Base-by-base conservation (phyloP, 768 basidiomycete species). In the Pleurotus tuber-regium region DNA sequence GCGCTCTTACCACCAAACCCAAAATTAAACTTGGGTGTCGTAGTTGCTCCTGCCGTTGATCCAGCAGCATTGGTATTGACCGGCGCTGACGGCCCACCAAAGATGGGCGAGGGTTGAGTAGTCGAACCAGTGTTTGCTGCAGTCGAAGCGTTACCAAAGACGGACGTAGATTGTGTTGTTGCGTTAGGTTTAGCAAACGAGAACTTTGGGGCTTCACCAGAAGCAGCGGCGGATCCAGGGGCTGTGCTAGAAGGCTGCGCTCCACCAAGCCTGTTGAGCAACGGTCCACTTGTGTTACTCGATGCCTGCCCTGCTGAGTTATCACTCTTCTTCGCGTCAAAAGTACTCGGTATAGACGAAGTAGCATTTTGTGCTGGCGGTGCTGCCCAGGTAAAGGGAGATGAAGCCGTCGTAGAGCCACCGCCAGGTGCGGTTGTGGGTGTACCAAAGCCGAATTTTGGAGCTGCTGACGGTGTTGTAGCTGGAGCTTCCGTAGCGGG, bases 11-110 rank as follows among this genome's bases (percentile, higher is more conserved):
- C 23, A 2, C 50, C 25, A 12, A 42, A 44, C 18, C 41, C 21
- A 29, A 59, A 57, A 26, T 36, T n/a, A 1, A 57, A 26, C 42
- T 60, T 62, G 12, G 55, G 42, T n/a, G n/a, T n/a, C n/a, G n/a
- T n/a, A n/a, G n/a, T n/a, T 19, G 51, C 51, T n/a, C n/a, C n/a
- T n/a, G n/a, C n/a, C n/a, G n/a, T n/a, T n/a, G n/a, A n/a, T n/a
- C n/a, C n/a, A n/a, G n/a, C n/a, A n/a, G n/a, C n/a, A n/a, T n/a
- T n/a, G n/a, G n/a, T n/a, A n/a, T n/a, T n/a, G n/a, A n/a, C n/a
- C n/a, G n/a, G n/a, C n/a, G n/a, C n/a, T n/a, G n/a, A n/a, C n/a
- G n/a, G n/a, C n/a, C n/a, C n/a, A n/a, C n/a, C n/a, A n/a, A n/a
- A n/a, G n/a, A n/a, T n/a, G n/a, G n/a, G n/a, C n/a, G n/a, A n/a